Evolutionary conservation across 2,329 filamentous ascomycete genomes (phyloP).

Genomic region (Ilyonectria mors-panacis): DNA sequence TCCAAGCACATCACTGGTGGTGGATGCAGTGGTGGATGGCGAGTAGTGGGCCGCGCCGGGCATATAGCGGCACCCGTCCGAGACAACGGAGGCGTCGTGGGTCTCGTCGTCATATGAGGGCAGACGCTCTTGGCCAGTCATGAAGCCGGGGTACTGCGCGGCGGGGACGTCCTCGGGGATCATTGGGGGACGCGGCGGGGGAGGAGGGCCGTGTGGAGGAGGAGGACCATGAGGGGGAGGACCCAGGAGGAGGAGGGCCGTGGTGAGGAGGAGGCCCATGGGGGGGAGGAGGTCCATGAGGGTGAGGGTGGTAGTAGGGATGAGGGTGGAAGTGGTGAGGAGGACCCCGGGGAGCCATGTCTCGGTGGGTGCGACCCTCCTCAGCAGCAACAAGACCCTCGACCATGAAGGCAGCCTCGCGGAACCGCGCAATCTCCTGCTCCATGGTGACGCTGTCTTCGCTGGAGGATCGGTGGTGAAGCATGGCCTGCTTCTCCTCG

Average conservation of each 20-base stretch:
- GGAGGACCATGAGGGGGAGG: conserved; percentile 11
- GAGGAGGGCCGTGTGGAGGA: conserved; percentile 3
- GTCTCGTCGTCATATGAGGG: conserved; percentile 59
- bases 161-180: conserved; percentile 34
- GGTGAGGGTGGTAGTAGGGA: conserved; percentile 22
- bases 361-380: conserved; percentile 49
- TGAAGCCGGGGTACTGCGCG: conserved; percentile 42
- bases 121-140: conserved; percentile 53
- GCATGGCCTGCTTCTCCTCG: conserved; percentile 45
- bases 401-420: conserved; percentile 62
- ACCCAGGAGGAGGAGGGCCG: conserved; percentile 28
- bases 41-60: conserved; percentile 51
- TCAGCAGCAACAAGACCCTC: conserved; percentile 62
- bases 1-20: conserved; percentile 42
- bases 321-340: conserved; percentile 25
- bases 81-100: conserved; percentile 55
- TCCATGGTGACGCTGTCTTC: conserved; percentile 58
- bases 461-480: conserved; percentile 29
- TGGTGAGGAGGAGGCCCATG: conserved; percentile 28
- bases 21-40: conserved; percentile 39
- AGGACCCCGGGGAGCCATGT: conserved; percentile 16
- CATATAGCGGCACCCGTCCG: conserved; percentile 60
- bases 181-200: conserved; percentile 48
- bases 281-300: conserved; percentile 24
- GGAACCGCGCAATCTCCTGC: conserved; percentile 65